phyloP scores from a whole-genome alignment of 2,329 filamentous ascomycete genomes.

The Ophiostoma perfectum region DNA sequence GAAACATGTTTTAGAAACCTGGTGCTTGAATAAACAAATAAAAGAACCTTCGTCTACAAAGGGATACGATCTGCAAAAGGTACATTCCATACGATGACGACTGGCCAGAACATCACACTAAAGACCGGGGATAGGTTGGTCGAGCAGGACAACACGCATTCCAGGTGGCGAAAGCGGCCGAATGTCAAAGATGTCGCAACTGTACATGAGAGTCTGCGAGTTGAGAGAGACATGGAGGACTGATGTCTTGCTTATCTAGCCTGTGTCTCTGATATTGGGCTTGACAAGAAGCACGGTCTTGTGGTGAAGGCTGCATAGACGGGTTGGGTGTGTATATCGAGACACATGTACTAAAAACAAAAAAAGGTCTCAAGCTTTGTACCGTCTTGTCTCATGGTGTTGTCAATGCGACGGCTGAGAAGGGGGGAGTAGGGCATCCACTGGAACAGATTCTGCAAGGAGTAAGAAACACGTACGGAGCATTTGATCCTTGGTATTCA shows the following conservation, averaged over 20 bases:
- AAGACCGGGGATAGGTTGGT: background rate
- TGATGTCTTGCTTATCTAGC: background rate
- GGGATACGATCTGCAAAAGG: conserved; percentile 3
- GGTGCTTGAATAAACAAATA: too few species aligned
- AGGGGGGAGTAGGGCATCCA: background rate
- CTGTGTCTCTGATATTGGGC: background rate
- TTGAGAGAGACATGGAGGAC: background rate
- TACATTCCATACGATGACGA: conserved; percentile 12
- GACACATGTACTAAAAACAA: background rate
- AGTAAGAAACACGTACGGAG: background rate
- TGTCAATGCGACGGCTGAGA: background rate
- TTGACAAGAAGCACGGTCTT: background rate
- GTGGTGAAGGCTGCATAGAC: background rate
- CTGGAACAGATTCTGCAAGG: background rate
- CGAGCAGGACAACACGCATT: background rate
- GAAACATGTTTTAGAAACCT: too few species aligned
- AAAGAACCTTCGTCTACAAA: background rate
- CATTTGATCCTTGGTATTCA: background rate
- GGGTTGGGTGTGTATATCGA: background rate
- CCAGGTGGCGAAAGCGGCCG: conserved; percentile 9
- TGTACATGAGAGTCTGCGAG: background rate
- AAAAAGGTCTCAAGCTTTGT: background rate
- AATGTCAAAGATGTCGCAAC: background rate
- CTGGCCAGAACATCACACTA: conserved; percentile 8
- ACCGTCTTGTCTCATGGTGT: background rate